Percentiles rank a stretch among this genome's conserved stretches.
These are phyloP conservation scores for Neopestalotiopsis rosae DNA, from an alignment of 2,329 filamentous ascomycete genomes.

Conservation along the genomic window DNA sequence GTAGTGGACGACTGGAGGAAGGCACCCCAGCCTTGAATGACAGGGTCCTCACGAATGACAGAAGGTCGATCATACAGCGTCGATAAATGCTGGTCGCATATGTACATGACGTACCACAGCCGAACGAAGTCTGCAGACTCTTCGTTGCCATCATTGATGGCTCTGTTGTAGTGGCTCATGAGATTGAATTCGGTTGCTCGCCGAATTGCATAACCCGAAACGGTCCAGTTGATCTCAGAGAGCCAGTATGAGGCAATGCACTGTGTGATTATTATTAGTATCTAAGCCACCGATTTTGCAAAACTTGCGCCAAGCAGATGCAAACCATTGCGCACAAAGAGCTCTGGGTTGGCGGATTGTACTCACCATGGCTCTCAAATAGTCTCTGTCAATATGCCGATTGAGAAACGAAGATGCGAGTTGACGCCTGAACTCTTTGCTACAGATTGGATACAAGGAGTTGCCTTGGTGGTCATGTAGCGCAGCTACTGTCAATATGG, in stretches of 20 bases:
- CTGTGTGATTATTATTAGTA: not conserved
- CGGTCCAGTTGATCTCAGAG: conserved; percentile 66
- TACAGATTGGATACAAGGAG: conserved; percentile 26
- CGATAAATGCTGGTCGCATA: conserved; percentile 62
- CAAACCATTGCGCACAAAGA: too few relatives aligned
- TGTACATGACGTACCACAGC: conserved; percentile 62
- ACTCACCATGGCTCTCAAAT: conserved; percentile 56
- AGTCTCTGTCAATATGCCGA: conserved; percentile 46
- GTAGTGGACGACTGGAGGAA: conserved; percentile 58
- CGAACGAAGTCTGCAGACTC: conserved; percentile 59
- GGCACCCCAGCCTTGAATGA: conserved; percentile 61
- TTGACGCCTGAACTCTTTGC: conserved; percentile 26
- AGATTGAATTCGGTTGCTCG: conserved; percentile 54
- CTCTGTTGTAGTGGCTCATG: conserved; percentile 46
- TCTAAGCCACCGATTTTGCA: not conserved
- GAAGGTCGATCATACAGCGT: conserved; percentile 65
- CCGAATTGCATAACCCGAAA: conserved; percentile 59
- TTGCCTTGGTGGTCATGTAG: conserved; percentile 35
- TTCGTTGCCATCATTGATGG: conserved; percentile 42
- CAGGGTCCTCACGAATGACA: conserved; percentile 61
- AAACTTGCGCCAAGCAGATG: not conserved
- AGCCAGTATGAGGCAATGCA: conserved; percentile 69
- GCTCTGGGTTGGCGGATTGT: too few relatives aligned
- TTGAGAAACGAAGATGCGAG: conserved; percentile 39
- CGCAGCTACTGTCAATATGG: conserved; percentile 54